These are phyloP conservation scores for Aspergillus pseudotamarii DNA, from an alignment of 2,329 filamentous ascomycete species.

Conservation along the genomic window DNA sequence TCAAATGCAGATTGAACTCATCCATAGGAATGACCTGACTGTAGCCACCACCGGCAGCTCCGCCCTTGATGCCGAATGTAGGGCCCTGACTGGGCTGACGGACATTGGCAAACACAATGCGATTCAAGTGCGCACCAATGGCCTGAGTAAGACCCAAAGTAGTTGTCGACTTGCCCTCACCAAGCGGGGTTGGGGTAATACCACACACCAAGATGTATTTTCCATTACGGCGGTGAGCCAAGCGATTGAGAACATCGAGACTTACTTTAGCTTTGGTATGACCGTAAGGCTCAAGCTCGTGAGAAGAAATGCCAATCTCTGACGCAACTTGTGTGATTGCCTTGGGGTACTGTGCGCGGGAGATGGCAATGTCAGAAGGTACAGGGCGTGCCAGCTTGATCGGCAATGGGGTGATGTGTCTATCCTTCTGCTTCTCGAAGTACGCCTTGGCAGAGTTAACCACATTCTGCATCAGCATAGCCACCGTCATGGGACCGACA, in stretches of 20 bases:
- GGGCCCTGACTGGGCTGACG: conserved; percentile 95
- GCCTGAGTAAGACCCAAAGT: conserved; percentile 95
- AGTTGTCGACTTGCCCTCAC: conserved; percentile 97
- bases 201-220: conserved; percentile 91
- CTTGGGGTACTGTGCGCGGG: conserved; percentile 87
- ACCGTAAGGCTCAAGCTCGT: conserved; percentile 93
- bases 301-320: conserved; percentile 83
- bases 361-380: conserved; percentile 94
- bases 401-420: conserved; percentile 79
- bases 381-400: conserved; percentile 78
- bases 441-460: conserved; percentile 80
- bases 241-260: conserved; percentile 75
- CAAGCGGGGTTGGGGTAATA: conserved; percentile 93
- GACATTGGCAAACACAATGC: conserved; percentile 93
- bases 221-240: conserved; percentile 84
- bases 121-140: conserved; percentile 82
- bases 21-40: conserved; percentile 99
- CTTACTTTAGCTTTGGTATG: conserved; percentile 96
- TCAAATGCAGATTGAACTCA: conserved; percentile 97
- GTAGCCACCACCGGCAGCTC: conserved; percentile 95
- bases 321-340: conserved; percentile 80
- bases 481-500: conserved; percentile 98
- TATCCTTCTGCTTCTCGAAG: conserved; percentile 79
- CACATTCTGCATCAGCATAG: conserved; percentile 96
- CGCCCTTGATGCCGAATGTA: conserved; percentile 98